A percentile compares a stretch with the other conserved stretches of the same genome.
Evolutionary conservation across 208 protist genomes (phyloP).

Genomic region (Borovskyia barvae): DNA sequence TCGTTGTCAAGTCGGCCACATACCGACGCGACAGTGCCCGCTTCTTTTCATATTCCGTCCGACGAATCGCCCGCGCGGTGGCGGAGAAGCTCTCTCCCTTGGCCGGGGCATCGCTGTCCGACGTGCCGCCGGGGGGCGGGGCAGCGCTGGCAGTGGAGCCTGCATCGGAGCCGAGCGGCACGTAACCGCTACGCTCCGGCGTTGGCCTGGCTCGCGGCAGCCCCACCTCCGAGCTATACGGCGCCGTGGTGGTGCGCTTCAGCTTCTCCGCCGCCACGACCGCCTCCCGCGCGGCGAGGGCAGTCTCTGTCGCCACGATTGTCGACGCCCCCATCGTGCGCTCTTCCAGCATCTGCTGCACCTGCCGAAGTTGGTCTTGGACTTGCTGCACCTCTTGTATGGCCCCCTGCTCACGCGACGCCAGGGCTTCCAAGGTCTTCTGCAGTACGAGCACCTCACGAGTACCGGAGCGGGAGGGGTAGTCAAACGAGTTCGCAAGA

Average conservation of each 20-base stretch:
- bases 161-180: not conserved
- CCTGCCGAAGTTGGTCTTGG: slow-evolving; percentile 17
- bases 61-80: not conserved
- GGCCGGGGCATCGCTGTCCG: not conserved
- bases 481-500: slow-evolving; percentile 42
- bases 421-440: slow-evolving; percentile 34
- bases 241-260: too few relatives aligned
- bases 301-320: slow-evolving; percentile 14
- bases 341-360: slow-evolving; percentile 33
- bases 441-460: slow-evolving; percentile 57
- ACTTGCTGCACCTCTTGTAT: slow-evolving; percentile 11
- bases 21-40: slow-evolving; percentile 33
- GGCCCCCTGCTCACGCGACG: slow-evolving; percentile 15
- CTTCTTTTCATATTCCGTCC: slow-evolving; percentile 25
- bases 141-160: too few relatives aligned
- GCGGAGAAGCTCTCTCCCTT: not conserved
- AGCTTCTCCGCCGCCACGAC: not conserved
- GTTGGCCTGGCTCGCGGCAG: not conserved
- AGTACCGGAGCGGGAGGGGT: slow-evolving; percentile 45
- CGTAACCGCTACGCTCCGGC: not conserved
- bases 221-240: too few relatives aligned
- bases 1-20: slow-evolving; percentile 16
- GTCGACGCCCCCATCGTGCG: slow-evolving; percentile 27
- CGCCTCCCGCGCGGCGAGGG: not conserved
- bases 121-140: not conserved